phyloP scores from a whole-genome alignment of 2,329 filamentous ascomycete genomes.

The Parafenestella ontariensis region DNA sequence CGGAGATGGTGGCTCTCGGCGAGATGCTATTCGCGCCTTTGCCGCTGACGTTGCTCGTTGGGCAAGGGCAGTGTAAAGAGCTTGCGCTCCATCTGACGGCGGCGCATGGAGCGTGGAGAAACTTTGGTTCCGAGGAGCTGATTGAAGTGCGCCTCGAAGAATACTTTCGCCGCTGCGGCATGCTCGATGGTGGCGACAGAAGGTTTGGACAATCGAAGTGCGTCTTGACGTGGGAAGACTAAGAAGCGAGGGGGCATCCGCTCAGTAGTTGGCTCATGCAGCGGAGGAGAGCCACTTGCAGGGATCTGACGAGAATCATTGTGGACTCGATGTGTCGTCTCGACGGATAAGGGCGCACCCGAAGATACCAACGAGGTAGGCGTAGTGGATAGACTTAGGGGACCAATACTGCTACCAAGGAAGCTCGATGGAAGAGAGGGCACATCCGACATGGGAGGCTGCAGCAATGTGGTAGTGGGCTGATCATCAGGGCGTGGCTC shows the following conservation, averaged over 20 bases:
- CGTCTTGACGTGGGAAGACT: slow-evolving; percentile 44
- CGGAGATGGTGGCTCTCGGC: slow-evolving; percentile 79
- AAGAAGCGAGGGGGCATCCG: slow-evolving; percentile 32
- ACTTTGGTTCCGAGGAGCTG: slow-evolving; percentile 63
- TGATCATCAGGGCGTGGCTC: slow-evolving; percentile 8
- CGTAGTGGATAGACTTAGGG: slow-evolving; percentile 42
- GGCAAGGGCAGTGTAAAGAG: slow-evolving; percentile 65
- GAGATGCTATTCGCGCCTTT: slow-evolving; percentile 65
- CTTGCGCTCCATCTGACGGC: slow-evolving; percentile 67
- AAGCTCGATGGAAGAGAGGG: slow-evolving; percentile 37
- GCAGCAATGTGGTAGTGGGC: slow-evolving; percentile 4
- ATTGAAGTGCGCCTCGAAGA: slow-evolving; percentile 84
- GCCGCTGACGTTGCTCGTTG: slow-evolving; percentile 62
- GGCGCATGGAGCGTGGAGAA: slow-evolving; percentile 67
- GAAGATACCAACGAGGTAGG: slow-evolving; percentile 46
- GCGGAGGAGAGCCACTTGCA: slow-evolving; percentile 24
- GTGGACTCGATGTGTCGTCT: slow-evolving; percentile 32
- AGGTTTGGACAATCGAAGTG: slow-evolving; percentile 40
- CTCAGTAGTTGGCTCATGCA: slow-evolving; percentile 19
- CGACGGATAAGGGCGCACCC: slow-evolving; percentile 36
- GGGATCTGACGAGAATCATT: slow-evolving; percentile 18
- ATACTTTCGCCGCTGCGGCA: slow-evolving; percentile 81
- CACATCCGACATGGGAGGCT: slow-evolving; percentile 21
- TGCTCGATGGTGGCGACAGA: slow-evolving; percentile 73
- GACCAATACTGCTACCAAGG: slow-evolving; percentile 36